These are phyloP conservation scores for Paecilomyces sp. DNA, from an alignment of 2,329 filamentous ascomycete genomes.

Conservation along the genomic window DNA sequence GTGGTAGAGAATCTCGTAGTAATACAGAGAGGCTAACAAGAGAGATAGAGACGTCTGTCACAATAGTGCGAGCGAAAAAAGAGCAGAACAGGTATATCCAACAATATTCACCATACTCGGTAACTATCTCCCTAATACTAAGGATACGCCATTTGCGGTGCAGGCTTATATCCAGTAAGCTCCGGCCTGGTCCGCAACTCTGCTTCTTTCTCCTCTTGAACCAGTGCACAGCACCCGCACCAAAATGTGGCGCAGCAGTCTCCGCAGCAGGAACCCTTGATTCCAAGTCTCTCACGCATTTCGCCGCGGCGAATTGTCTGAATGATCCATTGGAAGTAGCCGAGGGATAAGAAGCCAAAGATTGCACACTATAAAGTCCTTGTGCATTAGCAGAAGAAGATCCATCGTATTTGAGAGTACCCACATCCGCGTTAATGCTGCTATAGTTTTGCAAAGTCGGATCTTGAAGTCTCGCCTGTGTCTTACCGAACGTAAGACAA, in stretches of 20 bases:
- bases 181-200: constrained; percentile 11
- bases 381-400: background rate
- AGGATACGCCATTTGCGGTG: constrained; percentile 6
- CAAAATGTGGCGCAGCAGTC: constrained; percentile 12
- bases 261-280: constrained; percentile 10
- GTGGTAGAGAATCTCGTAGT: too few relatives aligned
- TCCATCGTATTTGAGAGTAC: background rate
- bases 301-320: constrained; percentile 11
- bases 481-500: constrained; percentile 13
- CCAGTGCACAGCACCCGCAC: constrained; percentile 12
- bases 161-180: constrained; percentile 5
- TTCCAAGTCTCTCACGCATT: constrained; percentile 10
- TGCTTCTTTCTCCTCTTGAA: constrained; percentile 15
- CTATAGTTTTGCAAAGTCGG: constrained; percentile 4
- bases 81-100: too few relatives aligned
- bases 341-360: constrained; percentile 7
- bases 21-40: too few relatives aligned
- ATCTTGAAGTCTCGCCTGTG: constrained; percentile 7
- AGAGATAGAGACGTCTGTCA: too few relatives aligned
- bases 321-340: constrained; percentile 11
- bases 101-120: too few relatives aligned
- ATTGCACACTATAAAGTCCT: constrained; percentile 7
- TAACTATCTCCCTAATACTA: background rate
- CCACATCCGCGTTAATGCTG: constrained; percentile 6
- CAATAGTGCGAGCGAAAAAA: too few relatives aligned